Base-by-base conservation (phyloP, 2,329 filamentous ascomycete species). In the Hypoxylon sp. region DNA sequence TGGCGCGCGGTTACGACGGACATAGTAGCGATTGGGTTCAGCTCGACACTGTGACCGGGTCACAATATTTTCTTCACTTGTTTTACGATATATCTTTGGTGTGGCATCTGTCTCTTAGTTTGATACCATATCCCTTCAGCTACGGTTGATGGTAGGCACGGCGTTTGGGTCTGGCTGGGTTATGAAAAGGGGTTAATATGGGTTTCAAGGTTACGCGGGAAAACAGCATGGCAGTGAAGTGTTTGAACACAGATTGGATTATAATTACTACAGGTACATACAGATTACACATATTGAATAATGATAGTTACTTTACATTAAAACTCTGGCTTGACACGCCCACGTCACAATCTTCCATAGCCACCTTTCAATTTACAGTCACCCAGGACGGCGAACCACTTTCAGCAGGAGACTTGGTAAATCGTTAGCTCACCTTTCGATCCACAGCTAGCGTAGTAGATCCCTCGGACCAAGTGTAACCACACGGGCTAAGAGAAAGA, bases 101-200 rank as follows among this genome's bases (percentile, higher is more conserved):
- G 19, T 6, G 41, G 41, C 19, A 24, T 19, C 20, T 4, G 19
- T 46, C 20, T 46, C 19, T 22, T 24, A 19, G 22, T 28, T 26
- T 48, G 53, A 50, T 49, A 56, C 46, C 19, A 37, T 46, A 3
- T 28, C 32, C 46, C 1, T 62, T 44, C 26, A 8, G 6, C n/a
- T 11, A 50, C 19, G 15, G 24, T 32, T 41, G 50, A 19, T 30
- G 7, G 46, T 19, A 46, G 58, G 58, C 62, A 34, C 30, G 62
- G 62, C 55, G 62, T 65, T 59, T 52, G 7, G 58, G 54, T 34
- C 56, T 52, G 11, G 58, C 46, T 34, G 39, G 8, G 17, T 22
- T 41, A 19, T 17, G 17, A 24, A 37, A 50, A 52, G 19, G 24
- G 41, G 39, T 17, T 3, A n/a, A 19, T 4, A 6, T 39, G 10